Evolutionary conservation across 139 green algal genomes (phyloP).

Genomic region (Tetraselmis chui): DNA sequence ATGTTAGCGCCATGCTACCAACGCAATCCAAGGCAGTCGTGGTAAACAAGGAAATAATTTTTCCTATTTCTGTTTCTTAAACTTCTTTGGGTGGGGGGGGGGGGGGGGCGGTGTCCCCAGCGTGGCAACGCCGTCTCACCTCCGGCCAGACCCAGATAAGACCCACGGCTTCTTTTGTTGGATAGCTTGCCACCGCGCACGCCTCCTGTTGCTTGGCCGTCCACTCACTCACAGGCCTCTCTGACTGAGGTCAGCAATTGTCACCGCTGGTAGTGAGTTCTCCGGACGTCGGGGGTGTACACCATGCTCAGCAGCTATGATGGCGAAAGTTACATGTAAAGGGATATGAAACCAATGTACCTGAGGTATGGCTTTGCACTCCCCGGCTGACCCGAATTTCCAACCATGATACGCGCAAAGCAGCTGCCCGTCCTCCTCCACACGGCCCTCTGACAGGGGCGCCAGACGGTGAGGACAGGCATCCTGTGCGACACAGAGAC

Average conservation of each 20-base stretch:
- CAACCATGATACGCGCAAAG: conserved; percentile 41
- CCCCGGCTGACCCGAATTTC: conserved; percentile 25
- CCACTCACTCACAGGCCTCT: conserved; percentile 5
- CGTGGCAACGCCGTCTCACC: no score
- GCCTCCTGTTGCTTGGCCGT: background rate
- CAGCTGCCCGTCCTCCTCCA: conserved; percentile 34
- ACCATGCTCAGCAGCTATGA: no score
- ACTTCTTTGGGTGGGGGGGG: background rate
- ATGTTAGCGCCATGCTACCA: no score
- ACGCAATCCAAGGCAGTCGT: no score
- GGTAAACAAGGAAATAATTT: no score
- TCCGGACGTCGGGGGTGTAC: no score
- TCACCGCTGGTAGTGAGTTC: no score
- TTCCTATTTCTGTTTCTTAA: conserved; percentile 4
- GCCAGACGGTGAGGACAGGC: conserved; percentile 37
- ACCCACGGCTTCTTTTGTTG: conserved; percentile 13
- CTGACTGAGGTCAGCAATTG: background rate
- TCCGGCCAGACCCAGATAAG: conserved; percentile 26
- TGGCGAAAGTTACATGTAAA: no score
- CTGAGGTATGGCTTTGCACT: conserved; percentile 34
- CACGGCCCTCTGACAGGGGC: conserved; percentile 30
- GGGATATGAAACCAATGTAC: no score
- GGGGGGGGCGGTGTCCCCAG: conserved; percentile 2
- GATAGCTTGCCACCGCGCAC: conserved; percentile 11
- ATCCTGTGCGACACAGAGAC: conserved; percentile 20